A percentile compares a stretch with the other conserved stretches of the same genome.
Conservation (phyloP, 2,329 filamentous ascomycete species). For the Epichloe sylvatica region DNA sequence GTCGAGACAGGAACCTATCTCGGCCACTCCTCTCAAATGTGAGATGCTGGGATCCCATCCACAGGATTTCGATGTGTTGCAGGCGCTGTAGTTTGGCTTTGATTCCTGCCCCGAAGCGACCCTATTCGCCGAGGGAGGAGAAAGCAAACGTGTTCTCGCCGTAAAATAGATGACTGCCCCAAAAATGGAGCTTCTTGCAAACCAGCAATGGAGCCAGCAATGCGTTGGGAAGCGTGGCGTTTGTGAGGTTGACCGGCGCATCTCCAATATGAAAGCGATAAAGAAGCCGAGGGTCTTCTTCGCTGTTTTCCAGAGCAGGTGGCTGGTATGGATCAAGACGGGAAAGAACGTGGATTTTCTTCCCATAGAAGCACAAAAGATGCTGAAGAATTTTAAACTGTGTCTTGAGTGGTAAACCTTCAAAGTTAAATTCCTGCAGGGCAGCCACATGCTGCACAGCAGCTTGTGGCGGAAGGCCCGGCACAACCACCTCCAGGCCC, state of each 20-base stretch:
- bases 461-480: background rate
- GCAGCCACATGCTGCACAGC: background rate
- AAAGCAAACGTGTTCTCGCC: constrained; percentile 36
- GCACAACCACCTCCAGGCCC: constrained; percentile 1
- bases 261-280: constrained; percentile 27
- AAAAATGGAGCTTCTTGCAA: constrained; percentile 24
- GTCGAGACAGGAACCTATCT: constrained; percentile 20
- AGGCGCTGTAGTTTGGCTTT: constrained; percentile 27
- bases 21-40: constrained; percentile 8
- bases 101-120: constrained; percentile 31
- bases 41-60: constrained; percentile 23
- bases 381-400: constrained; percentile 23
- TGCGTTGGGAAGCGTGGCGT: constrained; percentile 20
- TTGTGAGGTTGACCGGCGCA: constrained; percentile 17
- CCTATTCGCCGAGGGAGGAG: constrained; percentile 38
- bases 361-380: constrained; percentile 20
- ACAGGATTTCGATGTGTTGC: constrained; percentile 30
- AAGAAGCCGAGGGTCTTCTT: constrained; percentile 12
- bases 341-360: constrained; percentile 29
- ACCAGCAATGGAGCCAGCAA: constrained; percentile 27
- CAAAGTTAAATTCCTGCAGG: background rate
- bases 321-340: constrained; percentile 24
- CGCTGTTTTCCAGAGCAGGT: constrained; percentile 6
- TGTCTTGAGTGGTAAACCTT: constrained; percentile 6
- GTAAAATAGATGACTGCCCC: constrained; percentile 32